Percentiles rank a stretch among this genome's conserved stretches.
Conservation (phyloP, 306 rosid species). For the Vicia villosa region DNA sequence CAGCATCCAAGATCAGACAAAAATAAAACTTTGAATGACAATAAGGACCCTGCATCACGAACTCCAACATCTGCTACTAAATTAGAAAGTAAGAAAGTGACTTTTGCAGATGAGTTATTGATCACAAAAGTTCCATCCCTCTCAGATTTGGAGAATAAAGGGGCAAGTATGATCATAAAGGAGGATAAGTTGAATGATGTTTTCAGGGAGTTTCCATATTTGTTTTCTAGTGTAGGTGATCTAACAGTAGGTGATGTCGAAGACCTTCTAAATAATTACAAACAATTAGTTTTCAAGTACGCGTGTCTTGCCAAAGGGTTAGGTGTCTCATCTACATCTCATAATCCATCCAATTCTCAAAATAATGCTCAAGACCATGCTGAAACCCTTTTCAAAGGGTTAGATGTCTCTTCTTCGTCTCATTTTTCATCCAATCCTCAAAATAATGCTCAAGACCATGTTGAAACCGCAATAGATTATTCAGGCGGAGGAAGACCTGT, state of each 20-base stretch:
- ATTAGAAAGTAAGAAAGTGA: conserved; percentile 48
- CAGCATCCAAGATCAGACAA: conserved; percentile 45
- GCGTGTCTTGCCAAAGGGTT: conserved; percentile 83
- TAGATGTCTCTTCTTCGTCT: conserved; percentile 51
- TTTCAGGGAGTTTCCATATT: conserved; percentile 71
- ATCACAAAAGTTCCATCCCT: conserved; percentile 71
- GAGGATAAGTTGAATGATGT: conserved; percentile 69
- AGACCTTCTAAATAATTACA: conserved; percentile 80
- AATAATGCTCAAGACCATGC: conserved; percentile 37
- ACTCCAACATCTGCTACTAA: conserved; percentile 50
- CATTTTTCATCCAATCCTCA: conserved; percentile 47
- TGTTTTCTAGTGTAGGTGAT: conserved; percentile 75
- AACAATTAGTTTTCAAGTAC: conserved; percentile 81
- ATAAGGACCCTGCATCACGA: conserved; percentile 43
- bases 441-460: conserved; percentile 41
- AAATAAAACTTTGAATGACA: conserved; percentile 46
- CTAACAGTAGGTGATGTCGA: conserved; percentile 79
- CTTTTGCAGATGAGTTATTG: conserved; percentile 44
- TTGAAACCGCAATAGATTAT: conserved; percentile 48
- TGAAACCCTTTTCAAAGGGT: conserved; percentile 65
- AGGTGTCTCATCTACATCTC: conserved; percentile 50
- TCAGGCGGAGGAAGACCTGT: conserved; percentile 41
- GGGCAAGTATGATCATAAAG: conserved; percentile 70
- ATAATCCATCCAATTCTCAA: conserved; percentile 47
- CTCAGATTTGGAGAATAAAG: conserved; percentile 89